A percentile compares a stretch with the other conserved stretches of the same genome.
phyloP scores from a whole-genome alignment of 192 early-diverging fungal species.

The Coemansia sp. region DNA sequence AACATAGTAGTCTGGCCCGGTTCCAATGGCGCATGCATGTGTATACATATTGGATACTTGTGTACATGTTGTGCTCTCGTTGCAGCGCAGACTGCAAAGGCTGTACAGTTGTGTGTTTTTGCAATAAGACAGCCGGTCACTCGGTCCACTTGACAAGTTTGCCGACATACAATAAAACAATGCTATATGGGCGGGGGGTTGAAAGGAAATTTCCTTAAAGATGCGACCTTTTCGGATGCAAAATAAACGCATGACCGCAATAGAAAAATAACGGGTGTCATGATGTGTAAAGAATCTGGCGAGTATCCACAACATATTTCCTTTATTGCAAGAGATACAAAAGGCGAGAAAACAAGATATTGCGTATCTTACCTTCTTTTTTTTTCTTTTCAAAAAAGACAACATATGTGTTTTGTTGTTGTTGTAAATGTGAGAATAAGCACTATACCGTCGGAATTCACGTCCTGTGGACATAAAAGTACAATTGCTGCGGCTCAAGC shows the following conservation, averaged over 20 bases:
- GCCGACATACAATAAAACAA: not conserved
- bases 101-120: not conserved
- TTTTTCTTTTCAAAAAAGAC: not conserved
- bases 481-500: slow-evolving; percentile 1
- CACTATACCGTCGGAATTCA: not conserved
- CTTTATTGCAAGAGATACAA: not conserved
- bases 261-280: not conserved
- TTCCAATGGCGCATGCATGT: slow-evolving; percentile 4
- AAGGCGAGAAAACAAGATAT: not conserved
- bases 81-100: not conserved
- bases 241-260: not conserved
- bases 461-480: not conserved
- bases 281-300: not conserved
- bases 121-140: not conserved
- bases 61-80: not conserved
- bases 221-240: not conserved
- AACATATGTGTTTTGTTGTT: not conserved
- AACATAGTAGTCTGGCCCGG: not conserved
- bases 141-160: not conserved
- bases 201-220: not conserved
- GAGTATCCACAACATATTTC: not conserved
- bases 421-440: not conserved
- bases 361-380: not conserved
- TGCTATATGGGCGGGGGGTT: not conserved
- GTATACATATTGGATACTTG: not conserved